phyloP scores from a whole-genome alignment of 73 alveolate species.

The Paramecium octaurelia region DNA sequence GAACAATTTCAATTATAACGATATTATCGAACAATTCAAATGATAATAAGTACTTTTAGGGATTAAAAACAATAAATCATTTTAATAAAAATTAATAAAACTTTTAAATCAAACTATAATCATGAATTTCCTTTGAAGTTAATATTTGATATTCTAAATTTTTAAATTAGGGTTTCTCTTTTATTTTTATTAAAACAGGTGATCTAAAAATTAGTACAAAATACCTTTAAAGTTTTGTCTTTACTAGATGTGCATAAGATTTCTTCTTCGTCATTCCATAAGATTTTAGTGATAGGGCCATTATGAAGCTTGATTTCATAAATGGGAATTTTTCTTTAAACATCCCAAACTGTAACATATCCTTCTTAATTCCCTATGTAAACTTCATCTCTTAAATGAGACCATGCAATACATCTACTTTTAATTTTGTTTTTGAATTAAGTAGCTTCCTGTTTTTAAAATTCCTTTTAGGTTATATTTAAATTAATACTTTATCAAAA shows the following conservation, averaged over 20 bases:
- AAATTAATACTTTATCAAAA: neutral
- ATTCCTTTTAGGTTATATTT: neutral
- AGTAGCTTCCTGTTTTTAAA: neutral
- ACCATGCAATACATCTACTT: slow-evolving; percentile 30
- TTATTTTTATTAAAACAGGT: neutral
- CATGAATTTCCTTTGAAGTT: neutral
- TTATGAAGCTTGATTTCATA: neutral
- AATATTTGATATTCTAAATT: neutral
- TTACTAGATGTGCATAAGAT: neutral
- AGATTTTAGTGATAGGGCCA: neutral
- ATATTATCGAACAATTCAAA: no score
- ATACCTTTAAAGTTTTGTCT: neutral
- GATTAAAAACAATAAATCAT: no score
- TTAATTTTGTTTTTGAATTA: slow-evolving; percentile 9
- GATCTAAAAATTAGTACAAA: neutral
- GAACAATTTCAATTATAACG: no score
- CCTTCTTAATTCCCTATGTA: slow-evolving; percentile 36
- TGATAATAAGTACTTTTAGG: no score
- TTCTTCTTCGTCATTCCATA: neutral
- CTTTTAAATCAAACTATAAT: neutral
- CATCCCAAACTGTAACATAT: slow-evolving; percentile 10
- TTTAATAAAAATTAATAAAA: no score
- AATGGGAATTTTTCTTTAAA: neutral
- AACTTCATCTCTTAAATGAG: slow-evolving; percentile 17
- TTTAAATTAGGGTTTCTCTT: neutral